Evolutionary conservation across 2,329 filamentous ascomycete genomes (phyloP).

Genomic region (Colletotrichum coccodes): DNA sequence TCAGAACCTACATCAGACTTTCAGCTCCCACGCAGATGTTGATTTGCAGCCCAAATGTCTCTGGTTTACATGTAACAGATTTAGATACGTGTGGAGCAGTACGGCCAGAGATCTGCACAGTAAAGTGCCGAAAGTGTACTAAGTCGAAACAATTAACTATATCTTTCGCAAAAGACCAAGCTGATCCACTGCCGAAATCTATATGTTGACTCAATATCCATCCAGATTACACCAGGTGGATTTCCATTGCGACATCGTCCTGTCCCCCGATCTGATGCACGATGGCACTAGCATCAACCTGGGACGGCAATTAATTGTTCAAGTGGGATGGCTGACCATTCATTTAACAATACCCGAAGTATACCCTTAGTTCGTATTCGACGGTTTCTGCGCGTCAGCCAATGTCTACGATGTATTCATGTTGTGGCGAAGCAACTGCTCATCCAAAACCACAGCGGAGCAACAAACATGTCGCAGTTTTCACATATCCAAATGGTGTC

Average conservation of each 20-base stretch:
- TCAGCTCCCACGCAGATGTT: too few species aligned
- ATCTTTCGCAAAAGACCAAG: background rate
- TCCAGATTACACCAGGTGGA: background rate
- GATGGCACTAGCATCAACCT: background rate
- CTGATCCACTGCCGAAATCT: background rate
- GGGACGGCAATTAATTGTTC: background rate
- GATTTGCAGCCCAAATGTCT: too few species aligned
- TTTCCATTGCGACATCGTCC: conserved; percentile 5
- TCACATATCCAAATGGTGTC: too few species aligned
- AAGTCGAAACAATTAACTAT: background rate
- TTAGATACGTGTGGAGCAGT: too few species aligned
- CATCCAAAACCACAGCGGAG: background rate
- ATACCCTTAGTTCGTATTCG: too few species aligned
- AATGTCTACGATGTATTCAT: background rate
- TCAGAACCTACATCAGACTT: background rate
- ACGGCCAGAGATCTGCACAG: too few species aligned
- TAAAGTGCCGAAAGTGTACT: background rate
- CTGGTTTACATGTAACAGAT: background rate
- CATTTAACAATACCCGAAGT: background rate
- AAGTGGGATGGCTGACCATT: background rate
- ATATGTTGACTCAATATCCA: conserved; percentile 7
- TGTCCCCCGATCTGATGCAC: background rate
- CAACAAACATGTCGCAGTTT: too few species aligned
- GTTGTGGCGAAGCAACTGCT: background rate
- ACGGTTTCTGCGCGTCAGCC: too few species aligned